These are phyloP conservation scores for Penicillium taxi DNA, from an alignment of 495 filamentous ascomycete genomes.

Conservation along the genomic window DNA sequence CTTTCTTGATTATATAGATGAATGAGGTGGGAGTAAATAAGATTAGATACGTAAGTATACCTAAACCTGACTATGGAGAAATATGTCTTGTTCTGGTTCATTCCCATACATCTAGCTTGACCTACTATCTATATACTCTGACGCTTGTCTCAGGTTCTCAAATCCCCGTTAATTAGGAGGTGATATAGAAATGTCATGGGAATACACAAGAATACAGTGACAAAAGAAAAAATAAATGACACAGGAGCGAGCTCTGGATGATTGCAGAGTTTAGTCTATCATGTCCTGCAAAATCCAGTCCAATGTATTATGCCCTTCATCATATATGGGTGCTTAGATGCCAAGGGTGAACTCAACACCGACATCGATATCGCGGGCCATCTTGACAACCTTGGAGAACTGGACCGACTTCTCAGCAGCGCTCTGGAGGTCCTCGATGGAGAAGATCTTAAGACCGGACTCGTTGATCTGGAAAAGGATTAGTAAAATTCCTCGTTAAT, in stretches of 20 bases:
- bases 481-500: not conserved
- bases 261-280: conserved; percentile 13
- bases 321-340: conserved; percentile 62
- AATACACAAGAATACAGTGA: conserved; percentile 32
- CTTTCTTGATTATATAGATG: too few relatives aligned
- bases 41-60: too few relatives aligned
- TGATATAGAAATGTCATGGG: conserved; percentile 24
- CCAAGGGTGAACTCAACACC: conserved; percentile 95
- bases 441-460: conserved; percentile 98
- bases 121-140: too few relatives aligned
- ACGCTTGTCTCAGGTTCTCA: too few relatives aligned
- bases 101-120: too few relatives aligned
- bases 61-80: too few relatives aligned
- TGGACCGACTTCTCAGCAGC: conserved; percentile 98
- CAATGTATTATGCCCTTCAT: too few relatives aligned
- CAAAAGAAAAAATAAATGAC: conserved; percentile 30
- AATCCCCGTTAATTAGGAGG: conserved; percentile 23
- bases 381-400: conserved; percentile 97
- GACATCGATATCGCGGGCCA: conserved; percentile 97
- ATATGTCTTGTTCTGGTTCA: too few relatives aligned
- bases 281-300: too few relatives aligned
- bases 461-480: conserved; percentile 65
- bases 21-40: too few relatives aligned
- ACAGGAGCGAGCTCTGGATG: conserved; percentile 20
- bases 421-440: conserved; percentile 93